Conservation (phyloP, 352 stramenopile species). For the Phytophthora pisi region DNA sequence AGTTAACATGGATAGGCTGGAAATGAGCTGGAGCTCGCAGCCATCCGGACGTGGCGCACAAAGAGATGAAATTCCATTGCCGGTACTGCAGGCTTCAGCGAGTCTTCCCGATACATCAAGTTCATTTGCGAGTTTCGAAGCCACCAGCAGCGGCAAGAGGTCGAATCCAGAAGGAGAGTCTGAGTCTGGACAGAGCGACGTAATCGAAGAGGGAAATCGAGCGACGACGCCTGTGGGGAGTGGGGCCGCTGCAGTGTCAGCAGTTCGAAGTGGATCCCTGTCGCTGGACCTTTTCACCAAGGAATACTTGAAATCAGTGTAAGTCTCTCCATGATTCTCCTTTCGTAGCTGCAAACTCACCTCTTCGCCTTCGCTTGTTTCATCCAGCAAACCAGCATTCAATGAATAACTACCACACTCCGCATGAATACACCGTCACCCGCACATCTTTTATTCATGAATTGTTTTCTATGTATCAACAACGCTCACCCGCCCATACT, state of each 20-base stretch:
- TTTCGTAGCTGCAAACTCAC: constrained; percentile 4
- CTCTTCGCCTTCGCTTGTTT: neutral
- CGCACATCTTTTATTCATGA: constrained; percentile 12
- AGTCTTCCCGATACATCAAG: constrained; percentile 35
- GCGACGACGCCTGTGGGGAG: constrained; percentile 39
- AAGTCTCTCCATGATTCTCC: constrained; percentile 7
- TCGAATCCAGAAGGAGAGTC: constrained; percentile 16
- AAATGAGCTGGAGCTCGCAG: constrained; percentile 23
- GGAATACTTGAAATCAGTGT: constrained; percentile 60
- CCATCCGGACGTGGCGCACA: constrained; percentile 2
- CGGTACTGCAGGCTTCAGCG: constrained; percentile 25
- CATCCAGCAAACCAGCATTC: constrained; percentile 28
- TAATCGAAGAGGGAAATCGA: constrained; percentile 17
- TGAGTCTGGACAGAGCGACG: constrained; percentile 3
- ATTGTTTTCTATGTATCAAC: constrained; percentile 31
- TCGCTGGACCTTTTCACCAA: constrained; percentile 59
- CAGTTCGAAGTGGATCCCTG: constrained; percentile 40
- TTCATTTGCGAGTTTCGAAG: constrained; percentile 27
- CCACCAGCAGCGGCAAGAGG: constrained; percentile 9
- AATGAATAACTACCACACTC: constrained; percentile 13
- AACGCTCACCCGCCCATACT: constrained; percentile 1
- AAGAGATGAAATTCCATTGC: constrained; percentile 8
- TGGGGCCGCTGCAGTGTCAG: constrained; percentile 45
- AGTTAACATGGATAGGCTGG: constrained; percentile 10
- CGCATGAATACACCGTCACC: constrained; percentile 24